Evolutionary conservation across 495 filamentous ascomycete species (phyloP), one percentile per base, ranked within the genome.

Genomic region (Chaetomidium leptoderma): DNA sequence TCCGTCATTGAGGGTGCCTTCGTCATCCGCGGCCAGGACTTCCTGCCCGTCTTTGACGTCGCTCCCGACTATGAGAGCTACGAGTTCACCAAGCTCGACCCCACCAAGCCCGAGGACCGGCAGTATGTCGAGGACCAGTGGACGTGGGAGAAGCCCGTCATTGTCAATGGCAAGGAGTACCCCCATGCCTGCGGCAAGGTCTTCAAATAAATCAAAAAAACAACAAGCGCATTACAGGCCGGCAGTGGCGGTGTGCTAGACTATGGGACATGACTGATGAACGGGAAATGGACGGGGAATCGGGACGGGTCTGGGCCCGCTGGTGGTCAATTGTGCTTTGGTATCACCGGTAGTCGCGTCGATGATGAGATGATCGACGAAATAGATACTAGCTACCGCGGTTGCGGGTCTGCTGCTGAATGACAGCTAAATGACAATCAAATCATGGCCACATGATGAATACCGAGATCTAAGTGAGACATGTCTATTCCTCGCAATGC

Each of bases 11-110:
- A 84, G 65, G 95, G 93, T 76, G 93, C 90, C 59, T 97, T 96
- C 77, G 74, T 97, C 69, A 81, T 96, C 79, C 92, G 93, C 65
- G 93, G 93, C 52, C 86, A 97, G 72, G 89, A 99, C 36, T 82
- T 80, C 68, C 66, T 82, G 44, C 88, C 91, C 50, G 95, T 89
- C 62, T 96, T 99, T 75, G 87, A 95, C 62, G 93, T 98, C 65
- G 93, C 91, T 66, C 93, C 93, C 65, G 93, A 99, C 78, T 91
- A 83, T 73, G 93, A 99, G 83, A 91, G 87, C 80, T 99, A 96
- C 82, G 77, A 86, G 67, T 99, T 96, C 84, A 84, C 71, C 64
- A 97, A 95, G 86, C 88, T 99, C 62, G 92, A 99, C 81, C 85
- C 85, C 70, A 81, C 74, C 69, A 93, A 88, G 69, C 71, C 82